Conservation (phyloP, 768 basidiomycete species). For the Rhodocollybia butyracea region DNA sequence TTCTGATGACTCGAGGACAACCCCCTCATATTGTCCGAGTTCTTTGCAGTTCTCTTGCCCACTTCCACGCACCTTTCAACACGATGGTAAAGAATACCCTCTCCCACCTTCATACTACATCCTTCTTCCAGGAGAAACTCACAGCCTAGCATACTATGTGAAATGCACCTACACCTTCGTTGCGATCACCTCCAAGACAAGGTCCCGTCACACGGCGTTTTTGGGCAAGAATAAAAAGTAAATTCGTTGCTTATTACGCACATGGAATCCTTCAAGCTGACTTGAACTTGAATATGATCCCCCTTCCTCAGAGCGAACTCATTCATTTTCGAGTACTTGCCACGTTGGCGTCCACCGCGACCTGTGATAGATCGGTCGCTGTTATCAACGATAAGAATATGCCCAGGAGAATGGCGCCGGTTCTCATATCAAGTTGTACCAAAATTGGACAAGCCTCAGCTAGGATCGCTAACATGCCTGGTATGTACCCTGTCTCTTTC, state of each 20-base stretch:
- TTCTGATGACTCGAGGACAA: neutral
- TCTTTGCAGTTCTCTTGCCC: neutral
- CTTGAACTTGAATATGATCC: too few relatives aligned
- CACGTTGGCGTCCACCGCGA: neutral
- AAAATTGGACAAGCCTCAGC: neutral
- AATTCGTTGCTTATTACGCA: too few relatives aligned
- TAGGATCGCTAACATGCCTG: conserved; percentile 4
- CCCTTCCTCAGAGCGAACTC: neutral
- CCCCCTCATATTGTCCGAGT: neutral
- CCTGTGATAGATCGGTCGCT: neutral
- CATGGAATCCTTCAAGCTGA: too few relatives aligned
- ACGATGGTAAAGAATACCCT: neutral
- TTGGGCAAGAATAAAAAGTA: conserved; percentile 2
- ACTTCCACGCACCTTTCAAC: neutral
- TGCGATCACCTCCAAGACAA: neutral
- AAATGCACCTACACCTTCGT: conserved; percentile 5
- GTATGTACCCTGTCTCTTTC: too few relatives aligned
- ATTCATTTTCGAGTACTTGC: neutral
- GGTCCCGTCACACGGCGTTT: conserved; percentile 4
- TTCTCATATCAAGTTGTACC: neutral
- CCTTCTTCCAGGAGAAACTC: neutral
- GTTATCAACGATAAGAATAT: neutral
- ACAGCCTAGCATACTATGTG: neutral
- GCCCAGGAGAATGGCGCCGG: conserved; percentile 4
- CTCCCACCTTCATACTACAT: conserved; percentile 5